Base-by-base conservation (phyloP, 2,329 filamentous ascomycete species). In the Colletotrichum kahawae region DNA sequence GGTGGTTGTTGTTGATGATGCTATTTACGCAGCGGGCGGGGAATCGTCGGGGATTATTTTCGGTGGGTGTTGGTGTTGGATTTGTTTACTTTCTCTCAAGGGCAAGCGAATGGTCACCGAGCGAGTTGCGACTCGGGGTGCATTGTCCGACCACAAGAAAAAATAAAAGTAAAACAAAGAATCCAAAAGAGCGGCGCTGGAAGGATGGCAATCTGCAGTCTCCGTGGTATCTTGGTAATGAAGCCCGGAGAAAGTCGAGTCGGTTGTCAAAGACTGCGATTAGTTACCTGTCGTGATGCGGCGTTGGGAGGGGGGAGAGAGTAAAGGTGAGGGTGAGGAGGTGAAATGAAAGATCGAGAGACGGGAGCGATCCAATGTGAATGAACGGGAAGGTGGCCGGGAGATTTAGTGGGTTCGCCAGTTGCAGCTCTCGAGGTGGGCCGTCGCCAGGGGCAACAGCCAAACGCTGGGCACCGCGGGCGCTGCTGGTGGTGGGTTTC, bases 251-350 rank as follows among this genome's bases (percentile, higher is more conserved):
- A 62, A 27, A 36, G 43, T 48, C 43, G 54, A 13, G 72, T 62
- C n/a, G 57, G 29, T 70, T 76, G 74, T 48, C 74, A 51, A 70
- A 76, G 70, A 66, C 74, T 74, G 70, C 70, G 60, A 71, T 71
- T 62, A 59, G 36, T 67, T 54, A 62, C 36, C 18, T 59, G 62
- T 68, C 56, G 70, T 71, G 66, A 48, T 31, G 31, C 8, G 18
- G 27, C 65, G 64, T 68, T 36, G 14, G 63, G 43, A 33, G 29
- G 48, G 51, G 31, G n/a, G n/a, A 18, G 34, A 43, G 33, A 64
- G 33, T 21, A 33, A 60, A 7, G 65, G 43, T n/a, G 21, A 62
- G 5, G 36, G 48, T 34, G 56, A 29, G 43, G 43, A 65, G 48
- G 71, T 63, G 71, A 24, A 48, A 71, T 36, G 24, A 48, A 43